phyloP scores from a whole-genome alignment of 129 eudicot genomes.

The Sambucus nigra region DNA sequence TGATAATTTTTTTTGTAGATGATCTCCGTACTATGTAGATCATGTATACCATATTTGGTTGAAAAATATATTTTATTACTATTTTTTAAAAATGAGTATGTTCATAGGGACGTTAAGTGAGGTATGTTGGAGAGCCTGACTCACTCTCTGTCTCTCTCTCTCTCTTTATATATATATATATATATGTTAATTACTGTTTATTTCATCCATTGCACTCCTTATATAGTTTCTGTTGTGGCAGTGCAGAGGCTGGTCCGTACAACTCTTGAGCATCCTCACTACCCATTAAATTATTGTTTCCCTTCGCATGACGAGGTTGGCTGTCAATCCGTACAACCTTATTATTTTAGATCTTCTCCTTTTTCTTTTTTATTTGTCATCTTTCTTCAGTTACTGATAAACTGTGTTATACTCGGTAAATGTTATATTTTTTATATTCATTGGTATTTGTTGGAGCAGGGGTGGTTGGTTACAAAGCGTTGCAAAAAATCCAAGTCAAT shows the following conservation, averaged over 20 bases:
- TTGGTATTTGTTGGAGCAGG: slow-evolving; percentile 33
- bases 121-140: too few species aligned
- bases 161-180: too few species aligned
- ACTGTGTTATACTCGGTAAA: not conserved
- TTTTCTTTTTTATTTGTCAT: too few species aligned
- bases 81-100: too few species aligned
- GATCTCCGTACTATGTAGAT: too few species aligned
- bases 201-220: slow-evolving; percentile 8
- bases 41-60: too few species aligned
- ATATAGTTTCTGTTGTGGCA: slow-evolving; percentile 23
- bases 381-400: not conserved
- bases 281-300: slow-evolving; percentile 55
- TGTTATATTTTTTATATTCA: not conserved
- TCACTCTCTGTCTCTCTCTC: too few species aligned
- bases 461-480: slow-evolving; percentile 65
- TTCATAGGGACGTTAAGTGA: too few species aligned
- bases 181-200: not conserved
- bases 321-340: not conserved
- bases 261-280: slow-evolving; percentile 80
- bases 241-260: slow-evolving; percentile 75
- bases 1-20: too few species aligned
- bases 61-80: too few species aligned
- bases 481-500: slow-evolving; percentile 41
- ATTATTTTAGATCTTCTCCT: too few species aligned
- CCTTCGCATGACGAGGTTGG: slow-evolving; percentile 91